phyloP scores from a whole-genome alignment of 768 basidiomycete genomes.

The Psilocybe subaeruginosa region DNA sequence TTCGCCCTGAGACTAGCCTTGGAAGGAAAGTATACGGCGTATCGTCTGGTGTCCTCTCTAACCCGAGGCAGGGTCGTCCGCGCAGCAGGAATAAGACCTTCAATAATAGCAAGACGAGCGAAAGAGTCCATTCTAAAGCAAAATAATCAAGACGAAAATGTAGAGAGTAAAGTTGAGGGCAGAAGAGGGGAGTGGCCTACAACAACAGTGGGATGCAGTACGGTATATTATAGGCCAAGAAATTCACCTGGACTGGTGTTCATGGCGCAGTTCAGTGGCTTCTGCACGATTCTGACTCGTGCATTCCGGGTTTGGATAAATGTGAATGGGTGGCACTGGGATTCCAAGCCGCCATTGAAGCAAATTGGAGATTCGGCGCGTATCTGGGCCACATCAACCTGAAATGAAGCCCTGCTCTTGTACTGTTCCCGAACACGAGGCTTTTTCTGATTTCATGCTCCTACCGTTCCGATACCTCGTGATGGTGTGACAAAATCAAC shows the following conservation, averaged over 20 bases:
- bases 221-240: not conserved
- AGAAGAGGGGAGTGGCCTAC: not conserved
- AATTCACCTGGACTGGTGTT: not conserved
- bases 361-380: slow-evolving; percentile 12
- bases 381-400: slow-evolving; percentile 2
- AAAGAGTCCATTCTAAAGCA: not conserved
- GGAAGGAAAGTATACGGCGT: slow-evolving; percentile 37
- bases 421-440: not conserved
- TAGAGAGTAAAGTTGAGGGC: not conserved
- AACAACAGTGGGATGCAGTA: not conserved
- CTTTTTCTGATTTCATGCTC: not conserved
- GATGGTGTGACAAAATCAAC: not conserved
- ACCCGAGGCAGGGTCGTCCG: slow-evolving; percentile 2
- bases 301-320: slow-evolving; percentile 1
- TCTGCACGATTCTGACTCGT: slow-evolving; percentile 2
- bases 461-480: not conserved
- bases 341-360: not conserved
- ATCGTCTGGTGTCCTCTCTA: slow-evolving; percentile 28
- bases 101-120: slow-evolving; percentile 19
- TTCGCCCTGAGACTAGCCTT: slow-evolving; percentile 23
- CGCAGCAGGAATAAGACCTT: slow-evolving; percentile 11
- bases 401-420: slow-evolving; percentile 1
- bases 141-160: not conserved
- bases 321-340: slow-evolving; percentile 5
- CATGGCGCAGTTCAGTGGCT: not conserved